Percentiles rank a stretch among this genome's conserved stretches.
These are phyloP conservation scores for Protea cynaroides DNA, from an alignment of 164 flowering plant genomes.

Conservation along the genomic window DNA sequence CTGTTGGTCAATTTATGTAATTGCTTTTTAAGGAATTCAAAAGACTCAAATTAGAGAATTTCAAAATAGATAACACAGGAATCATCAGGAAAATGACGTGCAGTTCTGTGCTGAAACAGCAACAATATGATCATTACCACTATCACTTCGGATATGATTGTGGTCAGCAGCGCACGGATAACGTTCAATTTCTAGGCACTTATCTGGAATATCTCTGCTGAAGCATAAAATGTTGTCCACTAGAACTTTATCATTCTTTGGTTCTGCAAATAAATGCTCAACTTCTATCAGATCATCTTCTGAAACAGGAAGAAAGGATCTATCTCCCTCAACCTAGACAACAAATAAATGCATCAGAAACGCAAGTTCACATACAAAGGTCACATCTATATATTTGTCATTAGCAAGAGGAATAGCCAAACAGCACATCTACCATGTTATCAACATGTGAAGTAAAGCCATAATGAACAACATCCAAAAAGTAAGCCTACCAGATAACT, in stretches of 20 bases:
- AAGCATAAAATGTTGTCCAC: constrained; percentile 40
- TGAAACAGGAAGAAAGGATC: constrained; percentile 24
- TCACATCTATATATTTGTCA: too few species aligned
- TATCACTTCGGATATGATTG: constrained; percentile 15
- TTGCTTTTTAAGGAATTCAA: too few species aligned
- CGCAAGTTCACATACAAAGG: too few species aligned
- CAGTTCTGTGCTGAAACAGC: background rate
- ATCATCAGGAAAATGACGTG: background rate
- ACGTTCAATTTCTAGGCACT: constrained; percentile 27
- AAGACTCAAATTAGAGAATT: too few species aligned
- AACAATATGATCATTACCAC: constrained; percentile 21
- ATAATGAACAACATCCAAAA: too few species aligned
- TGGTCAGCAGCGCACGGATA: constrained; percentile 25
- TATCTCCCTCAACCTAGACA: constrained; percentile 38
- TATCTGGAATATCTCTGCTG: constrained; percentile 18
- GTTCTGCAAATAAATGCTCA: constrained; percentile 53
- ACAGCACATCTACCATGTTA: too few species aligned
- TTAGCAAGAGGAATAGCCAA: too few species aligned
- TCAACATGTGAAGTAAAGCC: too few species aligned
- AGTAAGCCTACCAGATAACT: too few species aligned
- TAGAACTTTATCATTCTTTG: constrained; percentile 35
- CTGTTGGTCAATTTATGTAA: too few species aligned
- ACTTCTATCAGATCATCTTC: constrained; percentile 52
- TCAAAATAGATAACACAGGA: too few species aligned
- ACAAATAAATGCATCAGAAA: background rate